These are phyloP conservation scores for Botryobasidium botryosum DNA, from an alignment of 768 basidiomycete genomes.

Conservation along the genomic window DNA sequence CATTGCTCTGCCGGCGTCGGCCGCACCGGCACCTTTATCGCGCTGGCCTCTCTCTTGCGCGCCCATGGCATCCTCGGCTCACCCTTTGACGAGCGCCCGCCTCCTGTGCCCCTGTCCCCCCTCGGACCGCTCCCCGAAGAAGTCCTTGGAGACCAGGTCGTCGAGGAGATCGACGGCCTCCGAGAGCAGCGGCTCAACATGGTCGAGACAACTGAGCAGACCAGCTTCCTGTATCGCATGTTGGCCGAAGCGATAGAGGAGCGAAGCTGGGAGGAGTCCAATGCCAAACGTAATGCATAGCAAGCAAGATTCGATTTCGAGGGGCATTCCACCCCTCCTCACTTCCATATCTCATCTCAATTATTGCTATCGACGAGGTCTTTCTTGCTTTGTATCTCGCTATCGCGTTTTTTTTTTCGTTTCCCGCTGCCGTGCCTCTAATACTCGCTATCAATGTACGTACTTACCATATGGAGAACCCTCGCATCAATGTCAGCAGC, in stretches of 20 bases:
- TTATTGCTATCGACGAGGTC: too few species aligned
- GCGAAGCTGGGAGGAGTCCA: too few species aligned
- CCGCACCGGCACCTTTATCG: slow-evolving; percentile 74
- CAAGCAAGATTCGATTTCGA: not conserved
- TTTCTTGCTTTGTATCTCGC: too few species aligned
- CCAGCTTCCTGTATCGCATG: too few species aligned
- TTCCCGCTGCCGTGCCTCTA: too few species aligned
- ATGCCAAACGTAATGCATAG: not conserved
- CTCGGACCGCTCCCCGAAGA: slow-evolving; percentile 39
- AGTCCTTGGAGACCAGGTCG: slow-evolving; percentile 34
- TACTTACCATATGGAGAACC: too few species aligned
- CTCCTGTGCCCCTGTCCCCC: slow-evolving; percentile 24
- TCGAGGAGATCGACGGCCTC: slow-evolving; percentile 56
- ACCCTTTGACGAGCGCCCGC: slow-evolving; percentile 13
- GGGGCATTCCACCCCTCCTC: not conserved
- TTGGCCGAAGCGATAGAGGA: too few species aligned
- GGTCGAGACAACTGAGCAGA: too few species aligned
- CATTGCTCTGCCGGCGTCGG: slow-evolving; percentile 83
- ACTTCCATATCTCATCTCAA: too few species aligned
- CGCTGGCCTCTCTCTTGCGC: slow-evolving; percentile 62
- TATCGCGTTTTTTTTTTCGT: too few species aligned
- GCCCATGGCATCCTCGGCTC: slow-evolving; percentile 21
- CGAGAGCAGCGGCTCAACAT: slow-evolving; percentile 69
- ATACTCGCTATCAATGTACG: too few species aligned
- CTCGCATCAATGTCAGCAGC: too few species aligned